These are phyloP conservation scores for Sclerotinia minor DNA, from an alignment of 2,329 filamentous ascomycete genomes.

Conservation along the genomic window DNA sequence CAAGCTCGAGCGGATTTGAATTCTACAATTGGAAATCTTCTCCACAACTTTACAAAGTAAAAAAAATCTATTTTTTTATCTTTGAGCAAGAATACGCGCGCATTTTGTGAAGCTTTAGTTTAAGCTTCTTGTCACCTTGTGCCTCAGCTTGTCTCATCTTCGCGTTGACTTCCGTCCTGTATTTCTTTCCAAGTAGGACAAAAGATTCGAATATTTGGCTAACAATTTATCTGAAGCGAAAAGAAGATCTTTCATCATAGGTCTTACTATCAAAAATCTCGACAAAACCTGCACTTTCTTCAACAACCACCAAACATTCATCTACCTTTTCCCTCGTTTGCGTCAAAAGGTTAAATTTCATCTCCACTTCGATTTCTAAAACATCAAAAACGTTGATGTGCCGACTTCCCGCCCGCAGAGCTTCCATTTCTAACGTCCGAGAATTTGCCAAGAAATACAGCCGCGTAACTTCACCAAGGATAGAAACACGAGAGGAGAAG, in stretches of 20 bases:
- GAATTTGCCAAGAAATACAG: slow-evolving; percentile 19
- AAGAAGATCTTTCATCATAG: slow-evolving; percentile 31
- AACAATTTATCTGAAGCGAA: slow-evolving; percentile 39
- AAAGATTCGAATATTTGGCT: slow-evolving; percentile 31
- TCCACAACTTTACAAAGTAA: background rate
- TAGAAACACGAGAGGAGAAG: background rate
- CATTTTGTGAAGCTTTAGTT: slow-evolving; percentile 25
- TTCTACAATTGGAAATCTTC: slow-evolving; percentile 2
- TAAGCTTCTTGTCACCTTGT: slow-evolving; percentile 39
- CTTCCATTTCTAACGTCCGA: slow-evolving; percentile 17
- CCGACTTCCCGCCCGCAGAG: slow-evolving; percentile 9
- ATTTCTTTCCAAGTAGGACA: slow-evolving; percentile 17
- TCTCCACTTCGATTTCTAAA: slow-evolving; percentile 6
- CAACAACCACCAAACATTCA: background rate
- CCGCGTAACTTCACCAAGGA: slow-evolving; percentile 17
- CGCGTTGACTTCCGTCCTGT: slow-evolving; percentile 28
- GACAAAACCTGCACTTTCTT: background rate
- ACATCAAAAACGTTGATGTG: slow-evolving; percentile 11
- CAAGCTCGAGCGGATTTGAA: background rate
- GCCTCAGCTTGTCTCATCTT: slow-evolving; percentile 37
- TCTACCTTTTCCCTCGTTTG: background rate
- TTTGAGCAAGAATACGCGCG: slow-evolving; percentile 10
- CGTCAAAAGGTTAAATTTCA: background rate
- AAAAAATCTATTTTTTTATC: background rate
- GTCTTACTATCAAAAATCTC: slow-evolving; percentile 30